Percentiles rank a stretch among this genome's conserved stretches.
These are phyloP conservation scores for Sedum album DNA, from an alignment of 164 flowering plant genomes.

Conservation along the genomic window DNA sequence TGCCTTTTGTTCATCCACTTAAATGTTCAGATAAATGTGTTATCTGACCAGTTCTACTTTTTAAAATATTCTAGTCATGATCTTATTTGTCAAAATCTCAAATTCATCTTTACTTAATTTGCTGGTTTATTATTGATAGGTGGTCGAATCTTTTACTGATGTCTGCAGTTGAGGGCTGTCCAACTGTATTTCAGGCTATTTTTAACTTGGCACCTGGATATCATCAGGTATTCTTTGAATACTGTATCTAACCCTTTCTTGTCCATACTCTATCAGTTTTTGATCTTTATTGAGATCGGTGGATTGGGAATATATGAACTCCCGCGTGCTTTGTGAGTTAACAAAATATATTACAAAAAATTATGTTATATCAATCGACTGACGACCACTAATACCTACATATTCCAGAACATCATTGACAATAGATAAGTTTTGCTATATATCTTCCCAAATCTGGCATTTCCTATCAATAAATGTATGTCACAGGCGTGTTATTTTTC, in stretches of 20 bases:
- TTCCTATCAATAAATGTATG: neutral
- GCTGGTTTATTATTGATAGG: slow-evolving; percentile 26
- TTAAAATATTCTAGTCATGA: no score
- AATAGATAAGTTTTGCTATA: neutral
- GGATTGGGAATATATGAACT: no score
- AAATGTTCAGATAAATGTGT: neutral
- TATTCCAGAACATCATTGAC: neutral
- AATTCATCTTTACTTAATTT: neutral
- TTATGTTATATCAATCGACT: neutral
- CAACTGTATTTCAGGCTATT: slow-evolving; percentile 70
- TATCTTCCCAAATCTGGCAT: neutral
- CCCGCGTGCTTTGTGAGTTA: no score
- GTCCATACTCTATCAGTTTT: neutral
- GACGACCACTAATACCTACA: no score
- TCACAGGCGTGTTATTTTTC: neutral
- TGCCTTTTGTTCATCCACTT: neutral
- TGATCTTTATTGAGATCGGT: neutral
- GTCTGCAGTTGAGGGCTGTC: slow-evolving; percentile 89
- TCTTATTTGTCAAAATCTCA: no score
- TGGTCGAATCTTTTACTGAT: slow-evolving; percentile 67
- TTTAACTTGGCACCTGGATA: slow-evolving; percentile 62
- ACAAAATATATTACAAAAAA: neutral
- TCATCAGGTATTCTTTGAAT: slow-evolving; percentile 54
- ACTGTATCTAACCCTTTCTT: neutral
- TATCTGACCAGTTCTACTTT: neutral